A percentile compares a stretch with the other conserved stretches of the same genome.
phyloP scores from a whole-genome alignment of 257 asterid species.

The Solanum etuberosum region DNA sequence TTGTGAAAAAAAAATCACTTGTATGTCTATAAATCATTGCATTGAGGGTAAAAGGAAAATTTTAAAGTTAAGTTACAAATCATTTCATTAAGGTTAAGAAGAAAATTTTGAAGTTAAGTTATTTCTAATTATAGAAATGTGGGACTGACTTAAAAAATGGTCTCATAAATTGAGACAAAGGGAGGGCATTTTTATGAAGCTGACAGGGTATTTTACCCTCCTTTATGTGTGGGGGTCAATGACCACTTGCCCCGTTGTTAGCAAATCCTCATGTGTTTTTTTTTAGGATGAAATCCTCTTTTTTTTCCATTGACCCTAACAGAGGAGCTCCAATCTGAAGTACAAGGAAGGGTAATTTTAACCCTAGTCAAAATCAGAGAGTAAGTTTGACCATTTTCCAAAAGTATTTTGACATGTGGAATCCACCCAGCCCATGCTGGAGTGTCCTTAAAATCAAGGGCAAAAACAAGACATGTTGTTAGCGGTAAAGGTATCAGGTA shows the following conservation, averaged over 20 bases:
- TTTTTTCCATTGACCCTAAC: neutral
- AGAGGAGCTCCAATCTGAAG: neutral
- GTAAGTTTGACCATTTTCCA: neutral
- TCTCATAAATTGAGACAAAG: neutral
- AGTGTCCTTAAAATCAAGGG: neutral
- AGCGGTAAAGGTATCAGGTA: neutral
- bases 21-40: neutral
- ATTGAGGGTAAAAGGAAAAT: neutral
- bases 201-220: neutral
- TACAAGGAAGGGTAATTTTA: neutral
- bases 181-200: neutral
- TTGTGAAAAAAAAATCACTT: neutral
- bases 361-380: neutral
- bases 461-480: neutral
- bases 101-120: neutral
- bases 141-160: neutral
- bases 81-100: neutral
- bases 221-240: neutral
- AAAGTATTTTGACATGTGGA: neutral
- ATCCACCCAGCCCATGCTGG: neutral
- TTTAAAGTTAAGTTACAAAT: neutral
- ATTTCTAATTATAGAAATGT: neutral
- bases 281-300: neutral
- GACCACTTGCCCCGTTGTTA: neutral
- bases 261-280: neutral